Evolutionary conservation across 1,284 basidiomycete genomes (phyloP).

Genomic region (Fomitopsis betulina): DNA sequence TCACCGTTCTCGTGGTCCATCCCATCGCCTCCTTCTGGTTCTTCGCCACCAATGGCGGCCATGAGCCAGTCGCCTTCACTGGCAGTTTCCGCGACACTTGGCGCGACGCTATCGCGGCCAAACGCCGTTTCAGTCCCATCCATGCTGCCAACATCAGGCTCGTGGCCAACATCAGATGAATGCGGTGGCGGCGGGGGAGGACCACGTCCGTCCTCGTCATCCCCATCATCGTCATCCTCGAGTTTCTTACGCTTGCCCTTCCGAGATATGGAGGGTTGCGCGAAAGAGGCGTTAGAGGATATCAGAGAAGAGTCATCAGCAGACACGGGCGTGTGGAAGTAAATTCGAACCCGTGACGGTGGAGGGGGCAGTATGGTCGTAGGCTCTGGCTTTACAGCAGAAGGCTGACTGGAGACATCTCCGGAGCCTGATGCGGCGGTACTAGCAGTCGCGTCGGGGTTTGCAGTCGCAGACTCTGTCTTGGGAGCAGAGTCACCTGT

Average conservation of each 20-base stretch:
- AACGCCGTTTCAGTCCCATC: conserved; percentile 33
- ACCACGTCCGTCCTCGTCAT: conserved; percentile 64
- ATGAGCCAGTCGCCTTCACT: conserved; percentile 81
- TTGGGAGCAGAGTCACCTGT: conserved; percentile 13
- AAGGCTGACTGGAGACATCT: conserved; percentile 15
- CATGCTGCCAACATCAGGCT: conserved; percentile 33
- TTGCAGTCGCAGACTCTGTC: conserved; percentile 15
- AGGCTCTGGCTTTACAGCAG: conserved; percentile 26
- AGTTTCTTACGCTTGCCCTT: conserved; percentile 81
- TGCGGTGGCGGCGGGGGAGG: conserved; percentile 57
- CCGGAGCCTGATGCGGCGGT: conserved; percentile 2
- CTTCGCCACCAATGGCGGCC: conserved; percentile 74
- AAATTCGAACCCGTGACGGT: conserved; percentile 77
- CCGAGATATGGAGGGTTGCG: conserved; percentile 46
- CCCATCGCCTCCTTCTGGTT: conserved; percentile 38
- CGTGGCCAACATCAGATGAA: conserved; percentile 26
- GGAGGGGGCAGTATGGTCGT: conserved; percentile 38
- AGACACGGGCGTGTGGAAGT: conserved; percentile 82
- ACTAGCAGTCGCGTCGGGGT: not conserved
- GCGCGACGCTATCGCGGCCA: conserved; percentile 60
- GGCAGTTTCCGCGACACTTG: conserved; percentile 62
- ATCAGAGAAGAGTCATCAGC: conserved; percentile 73
- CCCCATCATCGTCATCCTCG: conserved; percentile 71
- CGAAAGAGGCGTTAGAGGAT: conserved; percentile 43
- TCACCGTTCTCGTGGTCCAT: conserved; percentile 44